Evolutionary conservation across 495 filamentous ascomycete species (phyloP).

Genomic region (Parathielavia appendiculata): DNA sequence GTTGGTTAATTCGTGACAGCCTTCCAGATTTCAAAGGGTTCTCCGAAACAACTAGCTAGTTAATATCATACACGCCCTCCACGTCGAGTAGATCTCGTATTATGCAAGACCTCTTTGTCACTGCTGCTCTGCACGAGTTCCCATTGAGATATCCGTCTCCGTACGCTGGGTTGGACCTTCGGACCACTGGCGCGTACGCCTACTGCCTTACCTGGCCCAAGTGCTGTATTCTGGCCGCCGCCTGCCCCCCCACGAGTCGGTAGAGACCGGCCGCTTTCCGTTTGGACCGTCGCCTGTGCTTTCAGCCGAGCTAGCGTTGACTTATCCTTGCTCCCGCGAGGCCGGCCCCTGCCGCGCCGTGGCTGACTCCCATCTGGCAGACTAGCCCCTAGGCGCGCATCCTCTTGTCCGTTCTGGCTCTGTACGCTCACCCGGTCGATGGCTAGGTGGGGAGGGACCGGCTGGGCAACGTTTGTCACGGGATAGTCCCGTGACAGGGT

Average conservation of each 20-base stretch:
- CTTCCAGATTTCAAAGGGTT: not conserved
- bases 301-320: not conserved
- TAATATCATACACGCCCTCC: not conserved
- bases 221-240: not conserved
- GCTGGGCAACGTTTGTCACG: not conserved
- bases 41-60: not conserved
- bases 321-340: slow-evolving; percentile 2
- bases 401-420: not conserved
- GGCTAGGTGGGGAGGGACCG: not conserved
- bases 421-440: not conserved
- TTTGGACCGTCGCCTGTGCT: slow-evolving; percentile 1
- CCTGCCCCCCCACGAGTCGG: not conserved
- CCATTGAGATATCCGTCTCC: not conserved
- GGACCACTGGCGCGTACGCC: slow-evolving; percentile 1
- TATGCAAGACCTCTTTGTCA: not conserved
- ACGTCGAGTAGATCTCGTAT: not conserved
- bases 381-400: not conserved
- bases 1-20: not conserved
- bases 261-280: not conserved
- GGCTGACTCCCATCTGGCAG: not conserved
- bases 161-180: not conserved
- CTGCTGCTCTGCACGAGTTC: not conserved
- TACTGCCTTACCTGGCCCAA: not conserved
- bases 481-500: no score
- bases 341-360: slow-evolving; percentile 3